Evolutionary conservation across 225 moss, liverwort and hornwort species (phyloP).

Genomic region (Pleurozium schreberi): DNA sequence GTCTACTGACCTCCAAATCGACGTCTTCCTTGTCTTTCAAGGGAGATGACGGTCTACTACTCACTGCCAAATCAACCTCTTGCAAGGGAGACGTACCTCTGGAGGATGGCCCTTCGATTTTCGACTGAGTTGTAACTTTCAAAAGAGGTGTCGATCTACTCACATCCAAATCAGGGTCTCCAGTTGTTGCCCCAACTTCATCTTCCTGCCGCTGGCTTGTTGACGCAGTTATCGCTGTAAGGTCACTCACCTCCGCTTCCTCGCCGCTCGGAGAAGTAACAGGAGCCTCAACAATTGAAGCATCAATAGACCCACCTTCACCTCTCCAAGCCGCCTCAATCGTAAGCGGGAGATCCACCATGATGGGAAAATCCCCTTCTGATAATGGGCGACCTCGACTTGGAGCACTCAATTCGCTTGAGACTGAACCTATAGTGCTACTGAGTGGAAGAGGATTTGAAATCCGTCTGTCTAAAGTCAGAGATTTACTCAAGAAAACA

Average conservation of each 20-base stretch:
- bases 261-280: not conserved
- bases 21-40: constrained; percentile 16
- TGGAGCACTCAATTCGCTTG: constrained; percentile 20
- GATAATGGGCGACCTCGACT: constrained; percentile 44
- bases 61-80: not conserved
- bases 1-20: constrained; percentile 15
- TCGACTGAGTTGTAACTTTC: constrained; percentile 15
- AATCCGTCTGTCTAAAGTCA: constrained; percentile 14
- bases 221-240: constrained; percentile 3
- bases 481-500: not conserved
- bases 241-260: constrained; percentile 22
- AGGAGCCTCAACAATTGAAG: constrained; percentile 4
- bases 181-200: not conserved
- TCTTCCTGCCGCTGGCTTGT: not conserved
- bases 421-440: not conserved
- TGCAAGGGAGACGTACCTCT: constrained; percentile 23
- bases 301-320: constrained; percentile 24
- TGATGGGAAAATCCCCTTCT: constrained; percentile 61
- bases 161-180: not conserved
- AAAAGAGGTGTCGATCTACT: constrained; percentile 28
- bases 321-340: constrained; percentile 62
- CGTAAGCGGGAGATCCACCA: constrained; percentile 61
- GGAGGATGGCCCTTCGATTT: not conserved
- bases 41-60: constrained; percentile 48
- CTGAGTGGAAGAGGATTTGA: constrained; percentile 31